Conservation (phyloP, 495 filamentous ascomycete genomes). For the Astrothelium subdiscretum region DNA sequence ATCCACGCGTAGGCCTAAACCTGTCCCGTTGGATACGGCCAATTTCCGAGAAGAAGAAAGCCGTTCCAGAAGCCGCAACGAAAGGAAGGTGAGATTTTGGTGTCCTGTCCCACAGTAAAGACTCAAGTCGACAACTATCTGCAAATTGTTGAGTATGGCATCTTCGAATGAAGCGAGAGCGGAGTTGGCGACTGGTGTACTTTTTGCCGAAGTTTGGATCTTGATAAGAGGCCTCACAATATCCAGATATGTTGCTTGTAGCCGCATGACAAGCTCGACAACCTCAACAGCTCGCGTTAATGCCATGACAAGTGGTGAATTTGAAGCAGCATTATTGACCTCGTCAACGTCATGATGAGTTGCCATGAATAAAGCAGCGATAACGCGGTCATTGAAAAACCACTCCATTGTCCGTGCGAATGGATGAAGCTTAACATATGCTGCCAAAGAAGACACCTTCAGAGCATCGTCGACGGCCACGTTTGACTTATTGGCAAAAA, state of each 20-base stretch:
- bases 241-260: conserved; percentile 85
- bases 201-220: conserved; percentile 34
- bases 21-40: conserved; percentile 23
- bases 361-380: conserved; percentile 62
- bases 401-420: conserved; percentile 92
- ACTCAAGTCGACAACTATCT: conserved; percentile 64
- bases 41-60: conserved; percentile 72
- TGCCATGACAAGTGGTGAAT: conserved; percentile 64
- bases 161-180: conserved; percentile 82
- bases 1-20: conserved; percentile 32
- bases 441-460: conserved; percentile 53
- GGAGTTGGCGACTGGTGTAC: conserved; percentile 50
- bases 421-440: conserved; percentile 77
- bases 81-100: conserved; percentile 58
- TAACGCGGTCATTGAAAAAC: conserved; percentile 87
- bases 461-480: conserved; percentile 61
- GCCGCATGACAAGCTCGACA: conserved; percentile 64
- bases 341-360: conserved; percentile 60
- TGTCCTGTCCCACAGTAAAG: conserved; percentile 75
- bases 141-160: conserved; percentile 67
- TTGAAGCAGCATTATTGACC: conserved; percentile 51
- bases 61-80: conserved; percentile 71
- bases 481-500: conserved; percentile 64
- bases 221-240: conserved; percentile 69
- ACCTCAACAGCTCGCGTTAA: conserved; percentile 66